Base-by-base conservation (phyloP, 108 stramenopile species). In the Nitzschia putrida region DNA sequence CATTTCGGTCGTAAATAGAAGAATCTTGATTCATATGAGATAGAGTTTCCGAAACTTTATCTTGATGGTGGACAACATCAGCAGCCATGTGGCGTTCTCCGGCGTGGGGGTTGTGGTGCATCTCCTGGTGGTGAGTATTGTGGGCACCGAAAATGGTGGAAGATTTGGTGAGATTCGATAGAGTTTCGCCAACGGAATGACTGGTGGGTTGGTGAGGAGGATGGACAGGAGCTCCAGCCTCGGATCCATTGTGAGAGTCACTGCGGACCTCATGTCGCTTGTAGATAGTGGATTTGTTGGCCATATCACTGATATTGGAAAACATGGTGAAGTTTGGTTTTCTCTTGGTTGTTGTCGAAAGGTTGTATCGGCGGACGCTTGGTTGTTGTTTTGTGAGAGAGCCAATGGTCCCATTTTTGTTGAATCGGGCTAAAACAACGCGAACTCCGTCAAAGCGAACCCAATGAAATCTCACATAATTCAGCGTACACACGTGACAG, bases 41-140 rank as follows among this genome's bases (percentile, higher is more conserved):
- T 12, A 59, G 38, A 40, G 58, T 59, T 39, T 40, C 58, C 18
- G 11, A 13, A n/a, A 59, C 11, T 40, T 29, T 29, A 16, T 59
- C 38, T 38, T 59, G n/a, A 12, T 40, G 58, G 37, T 59, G 26
- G 11, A 37, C 16, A 40, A 13, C 26, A 59, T 39, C 38, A 8
- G 16, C 37, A 2, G 58, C 2, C 58, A 59, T 59, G 58, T 59
- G 58, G 7, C 39, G 11, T 59, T 59, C 58, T 59, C 58, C 58
- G 12, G 58, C 58, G 38, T 59, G 58, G 14, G 29, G 58, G 37
- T 59, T 29, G 7, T 59, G 58, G n/a, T 59, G 26, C 58, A 59
- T 34, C 9, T 59, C 58, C 6, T 59, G 7, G 20, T 59, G 58
- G 58, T 59, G 37, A 7, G 29, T n/a, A 5, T 59, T 3, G 20